Base-by-base conservation (phyloP, 148 eudicot species). In the Spergularia bocconei region DNA sequence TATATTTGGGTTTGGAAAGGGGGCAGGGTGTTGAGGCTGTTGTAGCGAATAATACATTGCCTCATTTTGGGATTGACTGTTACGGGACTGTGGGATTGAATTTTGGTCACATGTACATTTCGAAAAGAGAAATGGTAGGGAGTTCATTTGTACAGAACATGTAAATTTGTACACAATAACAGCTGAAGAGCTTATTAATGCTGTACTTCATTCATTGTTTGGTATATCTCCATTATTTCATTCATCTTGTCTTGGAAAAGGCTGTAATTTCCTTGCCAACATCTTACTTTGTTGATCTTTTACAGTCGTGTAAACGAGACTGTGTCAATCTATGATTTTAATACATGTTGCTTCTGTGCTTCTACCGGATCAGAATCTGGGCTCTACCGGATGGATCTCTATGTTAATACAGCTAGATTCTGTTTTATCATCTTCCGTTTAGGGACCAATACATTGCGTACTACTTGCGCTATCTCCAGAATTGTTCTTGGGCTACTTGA, bases 51-150 rank as follows among this genome's bases (percentile, higher is more conserved):
- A 33, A 52, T 36, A 25, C 63, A 36, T 21, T 60, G 48, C 48
- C 71, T 70, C 63, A 61, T 79, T 79, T 79, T 79, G 77, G 73
- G 78, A 2, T 66, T 21, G 41, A 55, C 54, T 38, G 9, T 61
- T 23, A 53, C 33, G 11, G 60, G 63, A 53, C 62, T 52, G 25
- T 62, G 70, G 16, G 41, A 63, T n/a, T 63, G 12, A 15, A 15
- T 55, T 55, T 63, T 0, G 41, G 21, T 38, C 3, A 29, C 47
- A 65, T 65, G 69, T 65, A 65, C 69, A 65, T 65, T 65, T 16
- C 21, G 8, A 20, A 41, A 14, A 13, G 19, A 10, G 44, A 39
- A 36, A 20, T 23, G 63, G 50, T 13, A 29, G 69, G 51, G 10
- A 2, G 2, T 17, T 29, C 13, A 62, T 39, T 14, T 65, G 69